phyloP scores from a whole-genome alignment of 192 early-diverging fungal genomes.

The Glomus cerebriforme region DNA sequence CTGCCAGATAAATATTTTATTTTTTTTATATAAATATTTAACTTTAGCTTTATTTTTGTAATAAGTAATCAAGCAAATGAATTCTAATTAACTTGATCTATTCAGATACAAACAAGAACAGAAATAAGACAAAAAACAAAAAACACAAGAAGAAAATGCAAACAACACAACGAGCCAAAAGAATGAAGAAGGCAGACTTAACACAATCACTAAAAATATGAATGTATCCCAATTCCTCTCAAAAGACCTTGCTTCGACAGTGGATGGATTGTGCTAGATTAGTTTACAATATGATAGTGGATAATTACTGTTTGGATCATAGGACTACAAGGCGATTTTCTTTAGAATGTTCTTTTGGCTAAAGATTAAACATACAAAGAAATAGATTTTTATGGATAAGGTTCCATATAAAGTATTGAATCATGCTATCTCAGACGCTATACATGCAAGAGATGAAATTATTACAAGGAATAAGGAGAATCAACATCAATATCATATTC shows the following conservation, averaged over 20 bases:
- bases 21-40: too few species aligned
- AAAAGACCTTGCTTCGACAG: constrained; percentile 22
- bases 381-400: constrained; percentile 1
- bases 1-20: too few species aligned
- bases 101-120: too few species aligned
- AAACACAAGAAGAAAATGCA: neutral
- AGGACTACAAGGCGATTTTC: constrained; percentile 2
- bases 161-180: neutral
- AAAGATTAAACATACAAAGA: constrained; percentile 7
- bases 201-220: constrained; percentile 17
- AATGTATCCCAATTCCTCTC: constrained; percentile 25
- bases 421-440: constrained; percentile 3
- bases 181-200: neutral
- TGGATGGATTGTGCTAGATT: constrained; percentile 7
- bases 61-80: too few species aligned
- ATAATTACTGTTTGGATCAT: neutral
- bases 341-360: constrained; percentile 1
- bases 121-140: too few species aligned
- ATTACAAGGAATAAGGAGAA: neutral
- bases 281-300: constrained; percentile 12
- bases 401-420: constrained; percentile 2
- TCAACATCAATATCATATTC: neutral
- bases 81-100: too few species aligned
- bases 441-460: neutral
- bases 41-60: too few species aligned